Evolutionary conservation across 257 asterid genomes (phyloP).

Genomic region (Solanum acaule): DNA sequence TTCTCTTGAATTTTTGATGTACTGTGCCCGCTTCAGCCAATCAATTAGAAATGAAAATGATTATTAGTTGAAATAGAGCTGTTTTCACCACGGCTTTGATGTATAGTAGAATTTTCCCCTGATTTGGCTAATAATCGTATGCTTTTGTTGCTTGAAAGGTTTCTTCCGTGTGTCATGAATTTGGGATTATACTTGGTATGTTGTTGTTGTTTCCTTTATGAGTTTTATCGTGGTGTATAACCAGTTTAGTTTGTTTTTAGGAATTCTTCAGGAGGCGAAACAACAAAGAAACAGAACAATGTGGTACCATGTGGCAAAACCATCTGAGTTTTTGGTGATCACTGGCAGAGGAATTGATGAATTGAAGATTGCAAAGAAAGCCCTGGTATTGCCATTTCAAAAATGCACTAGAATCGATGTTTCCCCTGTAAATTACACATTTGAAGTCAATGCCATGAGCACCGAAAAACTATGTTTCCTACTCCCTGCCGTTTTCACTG

Average conservation of each 20-base stretch:
- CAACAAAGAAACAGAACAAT: not conserved
- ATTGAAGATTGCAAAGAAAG: conserved; percentile 40
- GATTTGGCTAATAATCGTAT: not conserved
- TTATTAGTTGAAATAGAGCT: not conserved
- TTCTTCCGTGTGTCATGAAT: not conserved
- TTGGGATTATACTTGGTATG: not conserved
- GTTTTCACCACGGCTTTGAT: not conserved
- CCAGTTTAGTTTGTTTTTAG: not conserved
- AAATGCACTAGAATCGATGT: conserved; percentile 27
- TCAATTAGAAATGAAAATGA: not conserved
- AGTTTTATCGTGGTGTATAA: not conserved
- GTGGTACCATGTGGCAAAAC: conserved; percentile 27
- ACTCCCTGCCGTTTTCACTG: conserved; percentile 74
- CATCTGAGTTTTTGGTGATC: conserved; percentile 60
- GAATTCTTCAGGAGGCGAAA: not conserved
- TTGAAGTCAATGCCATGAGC: conserved; percentile 72
- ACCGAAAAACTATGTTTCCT: conserved; percentile 60
- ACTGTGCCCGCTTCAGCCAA: not conserved
- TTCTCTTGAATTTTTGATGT: not conserved
- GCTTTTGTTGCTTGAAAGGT: not conserved
- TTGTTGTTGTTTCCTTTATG: not conserved
- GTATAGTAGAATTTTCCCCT: not conserved
- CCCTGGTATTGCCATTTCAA: conserved; percentile 54
- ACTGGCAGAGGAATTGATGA: conserved; percentile 45
- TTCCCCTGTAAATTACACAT: conserved; percentile 58